Evolutionary conservation across 192 early-diverging fungal genomes (phyloP).

Genomic region (Coemansia nantahalensis): DNA sequence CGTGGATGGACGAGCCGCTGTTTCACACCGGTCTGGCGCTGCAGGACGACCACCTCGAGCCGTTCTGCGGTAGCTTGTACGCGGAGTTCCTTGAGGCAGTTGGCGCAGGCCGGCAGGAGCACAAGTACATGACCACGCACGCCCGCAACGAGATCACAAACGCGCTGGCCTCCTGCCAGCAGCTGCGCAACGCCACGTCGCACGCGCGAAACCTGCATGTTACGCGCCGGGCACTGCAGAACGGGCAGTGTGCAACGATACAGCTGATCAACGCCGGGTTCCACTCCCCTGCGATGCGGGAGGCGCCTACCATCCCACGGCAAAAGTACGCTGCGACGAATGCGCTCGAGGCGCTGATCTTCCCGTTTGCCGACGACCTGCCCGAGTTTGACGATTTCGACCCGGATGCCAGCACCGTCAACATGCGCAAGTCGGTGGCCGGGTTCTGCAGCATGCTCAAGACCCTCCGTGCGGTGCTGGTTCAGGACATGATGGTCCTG

Average conservation of each 20-base stretch:
- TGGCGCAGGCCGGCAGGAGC: conserved; percentile 2
- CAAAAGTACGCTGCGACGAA: conserved; percentile 1
- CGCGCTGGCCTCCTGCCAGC: background rate
- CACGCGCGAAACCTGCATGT: conserved; percentile 14
- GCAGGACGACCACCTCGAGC: conserved; percentile 14
- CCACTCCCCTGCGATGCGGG: background rate
- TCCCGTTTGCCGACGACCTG: conserved; percentile 40
- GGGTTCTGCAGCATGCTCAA: conserved; percentile 42
- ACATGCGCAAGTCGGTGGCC: conserved; percentile 9
- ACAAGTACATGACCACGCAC: conserved; percentile 19
- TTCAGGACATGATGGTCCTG: conserved; percentile 39
- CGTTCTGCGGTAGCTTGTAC: conserved; percentile 29
- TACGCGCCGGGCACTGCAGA: conserved; percentile 16
- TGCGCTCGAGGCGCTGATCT: conserved; percentile 14
- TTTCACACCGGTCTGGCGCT: conserved; percentile 19
- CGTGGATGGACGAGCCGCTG: conserved; percentile 33
- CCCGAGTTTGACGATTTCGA: conserved; percentile 5
- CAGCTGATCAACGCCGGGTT: conserved; percentile 34
- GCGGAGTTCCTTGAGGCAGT: conserved; percentile 17
- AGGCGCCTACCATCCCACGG: conserved; percentile 14
- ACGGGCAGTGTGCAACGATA: conserved; percentile 8
- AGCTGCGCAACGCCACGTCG: conserved; percentile 9
- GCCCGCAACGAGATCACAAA: conserved; percentile 3
- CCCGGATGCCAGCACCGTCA: background rate
- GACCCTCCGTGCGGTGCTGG: conserved; percentile 19